A percentile compares a stretch with the other conserved stretches of the same genome.
phyloP scores from a whole-genome alignment of 2,329 filamentous ascomycete species.

The Graphium sp. region DNA sequence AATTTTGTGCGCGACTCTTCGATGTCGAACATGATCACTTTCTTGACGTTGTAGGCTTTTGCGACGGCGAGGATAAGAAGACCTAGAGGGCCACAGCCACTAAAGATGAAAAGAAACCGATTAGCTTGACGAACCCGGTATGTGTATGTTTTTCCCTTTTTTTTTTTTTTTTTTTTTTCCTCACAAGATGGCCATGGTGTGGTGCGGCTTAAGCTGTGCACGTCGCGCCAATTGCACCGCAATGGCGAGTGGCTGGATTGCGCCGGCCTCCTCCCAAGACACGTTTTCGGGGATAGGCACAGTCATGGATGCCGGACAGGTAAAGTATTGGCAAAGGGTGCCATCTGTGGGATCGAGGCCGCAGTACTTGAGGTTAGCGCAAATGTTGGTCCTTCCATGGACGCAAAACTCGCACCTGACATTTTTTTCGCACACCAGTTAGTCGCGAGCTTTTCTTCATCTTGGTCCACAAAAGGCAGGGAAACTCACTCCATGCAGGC shows the following conservation, averaged over 20 bases:
- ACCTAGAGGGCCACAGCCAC: slow-evolving; percentile 12
- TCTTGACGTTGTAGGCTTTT: slow-evolving; percentile 11
- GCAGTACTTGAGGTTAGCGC: slow-evolving; percentile 46
- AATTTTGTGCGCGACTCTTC: slow-evolving; percentile 10
- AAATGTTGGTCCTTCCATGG: slow-evolving; percentile 47
- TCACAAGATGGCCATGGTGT: slow-evolving; percentile 13
- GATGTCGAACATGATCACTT: slow-evolving; percentile 13
- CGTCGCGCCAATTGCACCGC: slow-evolving; percentile 44
- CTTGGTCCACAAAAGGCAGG: slow-evolving; percentile 39
- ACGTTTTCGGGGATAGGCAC: slow-evolving; percentile 46
- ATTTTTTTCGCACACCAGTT: no score
- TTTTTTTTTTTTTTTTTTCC: no score
- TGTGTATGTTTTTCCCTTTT: no score
- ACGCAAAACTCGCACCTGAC: slow-evolving; percentile 9
- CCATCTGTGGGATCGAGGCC: slow-evolving; percentile 53
- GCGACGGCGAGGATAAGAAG: slow-evolving; percentile 11
- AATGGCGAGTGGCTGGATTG: slow-evolving; percentile 47
- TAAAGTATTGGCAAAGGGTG: slow-evolving; percentile 48
- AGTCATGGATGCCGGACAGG: slow-evolving; percentile 32
- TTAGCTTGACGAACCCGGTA: not conserved
- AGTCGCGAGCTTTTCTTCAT: no score
- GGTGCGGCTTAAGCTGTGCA: slow-evolving; percentile 14
- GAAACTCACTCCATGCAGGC: slow-evolving; percentile 25
- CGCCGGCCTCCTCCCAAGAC: slow-evolving; percentile 44
- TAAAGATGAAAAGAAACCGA: slow-evolving; percentile 1